Evolutionary conservation across 371 early-diverging fungal genomes (phyloP).

Genomic region (Mortierella sp.): DNA sequence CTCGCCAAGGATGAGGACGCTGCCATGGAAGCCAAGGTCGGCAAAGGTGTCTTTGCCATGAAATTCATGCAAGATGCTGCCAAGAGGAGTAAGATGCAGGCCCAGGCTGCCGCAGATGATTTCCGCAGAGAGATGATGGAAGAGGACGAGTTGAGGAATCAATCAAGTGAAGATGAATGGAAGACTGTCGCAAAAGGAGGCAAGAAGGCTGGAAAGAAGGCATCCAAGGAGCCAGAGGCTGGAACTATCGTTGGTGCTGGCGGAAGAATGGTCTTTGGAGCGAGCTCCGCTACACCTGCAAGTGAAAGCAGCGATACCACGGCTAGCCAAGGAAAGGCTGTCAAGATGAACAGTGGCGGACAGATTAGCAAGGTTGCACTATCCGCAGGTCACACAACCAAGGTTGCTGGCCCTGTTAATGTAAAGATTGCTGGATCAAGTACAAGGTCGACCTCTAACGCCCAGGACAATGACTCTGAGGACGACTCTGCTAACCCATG

Average conservation of each 20-base stretch:
- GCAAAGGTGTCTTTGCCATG: conserved; percentile 92
- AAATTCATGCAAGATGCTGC: conserved; percentile 96
- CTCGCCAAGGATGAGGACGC: conserved; percentile 55
- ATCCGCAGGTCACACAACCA: conserved; percentile 69
- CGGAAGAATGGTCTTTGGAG: conserved; percentile 74
- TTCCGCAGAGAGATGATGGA: conserved; percentile 65
- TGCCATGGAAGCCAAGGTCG: conserved; percentile 66
- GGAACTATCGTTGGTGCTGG: conserved; percentile 65
- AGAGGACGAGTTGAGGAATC: conserved; percentile 57
- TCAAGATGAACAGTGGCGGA: conserved; percentile 70
- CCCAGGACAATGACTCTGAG: conserved; percentile 47
- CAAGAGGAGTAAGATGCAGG: conserved; percentile 64
- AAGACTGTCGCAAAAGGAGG: conserved; percentile 57
- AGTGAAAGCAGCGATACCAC: conserved; percentile 18
- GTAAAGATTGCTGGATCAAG: conserved; percentile 53
- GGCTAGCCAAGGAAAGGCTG: conserved; percentile 23
- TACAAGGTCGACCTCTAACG: conserved; percentile 34
- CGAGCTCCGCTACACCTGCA: conserved; percentile 10
- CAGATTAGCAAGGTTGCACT: conserved; percentile 71
- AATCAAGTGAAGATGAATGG: conserved; percentile 58
- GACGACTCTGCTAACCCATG: conserved; percentile 70
- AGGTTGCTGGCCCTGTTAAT: conserved; percentile 65
- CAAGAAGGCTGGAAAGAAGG: conserved; percentile 57
- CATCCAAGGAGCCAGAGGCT: conserved; percentile 42
- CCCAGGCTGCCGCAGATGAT: conserved; percentile 57